Base-by-base conservation (phyloP, 345 rosid genomes). In the Rhodomyrtus tomentosa region DNA sequence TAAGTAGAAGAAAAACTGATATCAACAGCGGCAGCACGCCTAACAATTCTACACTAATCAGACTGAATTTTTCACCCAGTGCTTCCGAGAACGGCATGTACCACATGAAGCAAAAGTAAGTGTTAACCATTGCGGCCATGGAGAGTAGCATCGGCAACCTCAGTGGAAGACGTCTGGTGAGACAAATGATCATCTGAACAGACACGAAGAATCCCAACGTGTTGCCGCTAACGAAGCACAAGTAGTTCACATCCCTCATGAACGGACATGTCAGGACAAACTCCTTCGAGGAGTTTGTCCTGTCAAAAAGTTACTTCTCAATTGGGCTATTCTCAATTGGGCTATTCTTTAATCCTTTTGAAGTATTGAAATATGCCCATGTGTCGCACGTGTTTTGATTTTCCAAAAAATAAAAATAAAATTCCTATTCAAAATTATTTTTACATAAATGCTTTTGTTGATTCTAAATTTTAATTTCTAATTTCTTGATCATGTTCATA, bases 1-100 rank as follows among this genome's bases (percentile, higher is more conserved):
- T 1, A 59, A 15, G 0, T 59, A 59, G 73, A 59, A 59, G 22
- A 0, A 0, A 0, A 59, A 15, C 0, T 15, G 22, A 15, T 29
- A 59, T 59, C 40, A 0, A 0, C 0, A 59, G 0, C 22, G 73
- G 73, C 40, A 59, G 73, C 22, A 0, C 5, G 0, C 0, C 22
- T 18, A 59, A 59, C 40, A 59, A 7, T 15, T 3, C 11, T 0
- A 0, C 73, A 1, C 73, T 59, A 1, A 15, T 3, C 73, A 59
- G 40, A 29, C 40, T 59, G 73, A 59, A 3, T 29, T 59, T 59
- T 29, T 59, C 5, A 15, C 40, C 40, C 22, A 59, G 22, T 0
- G 40, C 20, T 3, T 59, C 22, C 3, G 40, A 59, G 73, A 6
- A 59, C 3, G 40, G 73, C 40, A 59, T 29, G 40, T 59, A 59